Conservation (phyloP, 208 protist species). For the Trichomonas vaginalis region DNA sequence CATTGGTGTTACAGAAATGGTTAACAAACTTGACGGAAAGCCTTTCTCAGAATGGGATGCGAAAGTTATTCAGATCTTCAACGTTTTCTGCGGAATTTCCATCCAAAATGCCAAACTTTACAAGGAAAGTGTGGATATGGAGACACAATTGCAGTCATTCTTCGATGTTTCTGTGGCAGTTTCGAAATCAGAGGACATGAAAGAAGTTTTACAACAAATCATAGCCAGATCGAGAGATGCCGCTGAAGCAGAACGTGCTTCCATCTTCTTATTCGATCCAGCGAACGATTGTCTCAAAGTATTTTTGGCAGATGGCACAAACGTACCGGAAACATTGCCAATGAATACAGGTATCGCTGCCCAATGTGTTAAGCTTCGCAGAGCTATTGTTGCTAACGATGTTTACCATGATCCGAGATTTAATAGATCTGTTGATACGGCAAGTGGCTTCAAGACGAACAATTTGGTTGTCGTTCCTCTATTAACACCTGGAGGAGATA, state of each 20-base stretch:
- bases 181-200: neutral
- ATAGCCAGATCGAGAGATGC: neutral
- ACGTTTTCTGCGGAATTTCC: slow-evolving; percentile 15
- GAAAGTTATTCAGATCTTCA: neutral
- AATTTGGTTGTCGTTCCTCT: neutral
- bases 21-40: slow-evolving; percentile 26
- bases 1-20: slow-evolving; percentile 35
- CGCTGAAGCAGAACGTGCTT: neutral
- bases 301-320: neutral
- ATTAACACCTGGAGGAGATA: neutral
- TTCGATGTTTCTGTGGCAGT: neutral
- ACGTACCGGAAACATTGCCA: neutral
- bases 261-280: neutral
- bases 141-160: neutral
- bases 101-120: neutral
- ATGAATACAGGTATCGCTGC: neutral
- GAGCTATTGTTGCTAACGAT: neutral
- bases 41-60: neutral
- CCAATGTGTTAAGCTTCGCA: neutral
- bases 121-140: neutral
- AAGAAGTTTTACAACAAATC: neutral
- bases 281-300: neutral
- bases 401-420: neutral
- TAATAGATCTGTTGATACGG: neutral
- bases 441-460: neutral